Evolutionary conservation across 1,284 basidiomycete genomes (phyloP), one percentile per base, ranked within the genome.

Genomic region (Rhodotorula sp.): DNA sequence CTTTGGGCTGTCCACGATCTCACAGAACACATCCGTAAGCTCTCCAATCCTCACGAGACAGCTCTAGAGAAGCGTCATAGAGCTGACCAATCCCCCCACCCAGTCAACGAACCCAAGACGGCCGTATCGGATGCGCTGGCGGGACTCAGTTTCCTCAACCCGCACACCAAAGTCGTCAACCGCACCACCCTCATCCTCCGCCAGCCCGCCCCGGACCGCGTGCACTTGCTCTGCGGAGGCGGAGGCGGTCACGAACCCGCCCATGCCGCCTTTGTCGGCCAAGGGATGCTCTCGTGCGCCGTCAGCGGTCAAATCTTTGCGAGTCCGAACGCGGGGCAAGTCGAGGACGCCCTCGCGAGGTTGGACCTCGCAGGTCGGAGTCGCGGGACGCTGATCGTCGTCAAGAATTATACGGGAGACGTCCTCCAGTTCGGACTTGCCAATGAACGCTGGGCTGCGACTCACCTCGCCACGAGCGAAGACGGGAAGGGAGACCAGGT

Each of bases 381-480:
- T 55, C 69, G 73, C 38, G 74, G 74, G 26, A 90, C 89, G 2
- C 82, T 93, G 56, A 90, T 93, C 72, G 87, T 94, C 73, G 91
- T 94, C 74, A 95, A 62, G 60, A 75, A 76, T 64, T 79, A 79
- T 62, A 79, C 79, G 4, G 79, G 79, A n/a, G 93, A 97, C 78
- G 87, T 95, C 21, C 86, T 97, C 62, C 93, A 95, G 80, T 97
- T 97, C 78, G 93, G 94, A 57, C 85, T 97, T 12, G 93, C 93
- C 5, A 92, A 89, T 74, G 94, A 97, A 80, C 89, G 92, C 72
- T 89, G 89, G 77, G 86, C 89, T 3, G 88, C 90, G 0, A 82
- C 85, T 49, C 86, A 91, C 72, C 87, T 90, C 0, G 68, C 55
- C 23, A 85, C 86, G 31, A 21, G 54, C 54, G 14, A 43, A 43